Conservation (phyloP, 2,329 filamentous ascomycete species). For the Talaromyces sp. region DNA sequence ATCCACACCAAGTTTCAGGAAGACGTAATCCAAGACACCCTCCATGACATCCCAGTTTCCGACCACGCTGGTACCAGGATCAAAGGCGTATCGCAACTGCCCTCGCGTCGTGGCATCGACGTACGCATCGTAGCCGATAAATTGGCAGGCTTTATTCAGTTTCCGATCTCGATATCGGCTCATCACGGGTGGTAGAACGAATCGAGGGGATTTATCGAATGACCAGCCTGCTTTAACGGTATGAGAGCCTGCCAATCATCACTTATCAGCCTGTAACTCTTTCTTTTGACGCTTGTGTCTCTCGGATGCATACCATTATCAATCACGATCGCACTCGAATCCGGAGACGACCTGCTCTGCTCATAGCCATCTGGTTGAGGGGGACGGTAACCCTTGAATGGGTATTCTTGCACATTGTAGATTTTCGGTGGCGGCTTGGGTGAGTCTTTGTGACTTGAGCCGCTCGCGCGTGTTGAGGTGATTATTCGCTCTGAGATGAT, state of each 20-base stretch:
- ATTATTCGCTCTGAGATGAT: slow-evolving; percentile 41
- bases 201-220: slow-evolving; percentile 76
- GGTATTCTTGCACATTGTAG: slow-evolving; percentile 56
- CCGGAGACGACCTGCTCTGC: slow-evolving; percentile 59
- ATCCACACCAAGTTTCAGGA: slow-evolving; percentile 88
- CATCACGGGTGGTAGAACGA: slow-evolving; percentile 84
- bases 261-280: slow-evolving; percentile 15
- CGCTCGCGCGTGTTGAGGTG: slow-evolving; percentile 36
- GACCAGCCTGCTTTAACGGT: slow-evolving; percentile 92
- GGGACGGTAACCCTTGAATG: slow-evolving; percentile 58
- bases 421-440: slow-evolving; percentile 54
- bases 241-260: slow-evolving; percentile 65
- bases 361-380: slow-evolving; percentile 66
- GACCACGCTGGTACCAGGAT: slow-evolving; percentile 83
- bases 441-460: slow-evolving; percentile 37
- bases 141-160: slow-evolving; percentile 83
- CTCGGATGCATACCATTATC: slow-evolving; percentile 71
- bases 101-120: slow-evolving; percentile 88
- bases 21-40: slow-evolving; percentile 87
- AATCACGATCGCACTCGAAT: slow-evolving; percentile 80
- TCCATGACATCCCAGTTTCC: slow-evolving; percentile 99
- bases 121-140: slow-evolving; percentile 89
- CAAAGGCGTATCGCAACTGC: slow-evolving; percentile 87
- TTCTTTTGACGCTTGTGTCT: no score
- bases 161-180: slow-evolving; percentile 95